Base-by-base conservation (phyloP, 805 yeast genomes). In the Suhomyces faveliae region DNA sequence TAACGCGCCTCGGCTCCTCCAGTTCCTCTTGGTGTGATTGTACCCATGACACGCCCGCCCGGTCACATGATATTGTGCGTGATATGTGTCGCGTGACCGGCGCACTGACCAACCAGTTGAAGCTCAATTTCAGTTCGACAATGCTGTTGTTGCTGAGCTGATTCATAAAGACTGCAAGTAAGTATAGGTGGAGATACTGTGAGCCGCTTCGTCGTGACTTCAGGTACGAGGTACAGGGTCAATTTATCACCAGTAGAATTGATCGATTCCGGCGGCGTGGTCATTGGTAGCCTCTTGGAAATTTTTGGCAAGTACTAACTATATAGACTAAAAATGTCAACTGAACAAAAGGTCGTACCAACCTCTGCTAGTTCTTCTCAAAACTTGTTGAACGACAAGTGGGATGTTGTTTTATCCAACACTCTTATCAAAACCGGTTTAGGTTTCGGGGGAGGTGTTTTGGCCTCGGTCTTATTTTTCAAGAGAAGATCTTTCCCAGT, bases 331-430 rank as follows among this genome's bases (percentile, higher is more conserved):
- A 29, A 13, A 12, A 62, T 63, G 67, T 56, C 66, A 42, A 55
- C 71, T 47, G 71, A 68, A 58, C 67, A 67, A 58, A 65, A 63
- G 54, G 57, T 54, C 37, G 61, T 71, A 50, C 45, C 58, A 40
- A 47, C 63, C 37, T 58, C 67, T 43, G 62, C 76, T 25, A 33
- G 37, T 33, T 73, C 83, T 45, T 79, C 83, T 43, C 81, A 76
- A 63, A 77, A 80, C 59, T 78, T 83, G 56, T 70, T 82, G 57
- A 81, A 83, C 61, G 85, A 82, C 59, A 82, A 83, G 69, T 94
- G 99, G 99, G 99, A 94, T 70, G 87, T 90, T 56, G 97, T 91
- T 46, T 77, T 94, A 63, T 90, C 99, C 50, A 94, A 94, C 74
- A 83, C 95, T 52, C 76, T 94, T 54, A 96, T 94, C 58, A 94